phyloP scores from a whole-genome alignment of 345 rosid genomes.

The Gossypium bickii region DNA sequence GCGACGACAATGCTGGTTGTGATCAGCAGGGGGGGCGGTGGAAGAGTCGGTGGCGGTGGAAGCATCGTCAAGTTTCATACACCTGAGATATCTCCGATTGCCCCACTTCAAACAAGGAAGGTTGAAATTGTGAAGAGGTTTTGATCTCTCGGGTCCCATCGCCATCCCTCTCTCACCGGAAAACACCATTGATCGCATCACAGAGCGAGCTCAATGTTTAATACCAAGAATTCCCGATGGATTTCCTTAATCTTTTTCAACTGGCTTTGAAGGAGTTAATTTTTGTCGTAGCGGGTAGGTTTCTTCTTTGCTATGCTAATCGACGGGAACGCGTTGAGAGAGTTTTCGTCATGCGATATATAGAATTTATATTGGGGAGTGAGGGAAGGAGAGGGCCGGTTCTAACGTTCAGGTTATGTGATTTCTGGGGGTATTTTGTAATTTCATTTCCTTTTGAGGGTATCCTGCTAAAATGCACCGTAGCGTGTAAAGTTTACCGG shows the following conservation, averaged over 20 bases:
- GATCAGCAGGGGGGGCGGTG: slow-evolving; percentile 20
- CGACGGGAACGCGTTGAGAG: slow-evolving; percentile 36
- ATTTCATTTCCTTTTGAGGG: not conserved
- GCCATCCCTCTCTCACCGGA: slow-evolving; percentile 31
- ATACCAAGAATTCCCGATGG: not conserved
- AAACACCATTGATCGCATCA: slow-evolving; percentile 33
- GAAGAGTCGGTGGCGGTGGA: slow-evolving; percentile 14
- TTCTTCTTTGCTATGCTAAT: slow-evolving; percentile 20
- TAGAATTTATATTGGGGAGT: slow-evolving; percentile 8
- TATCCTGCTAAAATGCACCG: slow-evolving; percentile 26
- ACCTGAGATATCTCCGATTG: slow-evolving; percentile 34
- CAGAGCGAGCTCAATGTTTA: not conserved
- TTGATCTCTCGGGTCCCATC: slow-evolving; percentile 50
- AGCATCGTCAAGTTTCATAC: slow-evolving; percentile 33
- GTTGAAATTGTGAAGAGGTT: slow-evolving; percentile 45
- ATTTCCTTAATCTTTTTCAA: not conserved
- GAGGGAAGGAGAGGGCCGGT: slow-evolving; percentile 14
- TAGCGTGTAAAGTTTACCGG: not conserved
- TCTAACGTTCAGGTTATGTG: slow-evolving; percentile 33
- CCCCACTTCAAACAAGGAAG: slow-evolving; percentile 57
- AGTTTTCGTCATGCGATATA: slow-evolving; percentile 13
- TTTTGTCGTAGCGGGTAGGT: not conserved
- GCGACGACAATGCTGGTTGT: slow-evolving; percentile 14
- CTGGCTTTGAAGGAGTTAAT: not conserved
- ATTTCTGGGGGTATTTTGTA: not conserved